Base-by-base conservation (phyloP, 2,329 filamentous ascomycete species). In the Cladophialophora carrionii region DNA sequence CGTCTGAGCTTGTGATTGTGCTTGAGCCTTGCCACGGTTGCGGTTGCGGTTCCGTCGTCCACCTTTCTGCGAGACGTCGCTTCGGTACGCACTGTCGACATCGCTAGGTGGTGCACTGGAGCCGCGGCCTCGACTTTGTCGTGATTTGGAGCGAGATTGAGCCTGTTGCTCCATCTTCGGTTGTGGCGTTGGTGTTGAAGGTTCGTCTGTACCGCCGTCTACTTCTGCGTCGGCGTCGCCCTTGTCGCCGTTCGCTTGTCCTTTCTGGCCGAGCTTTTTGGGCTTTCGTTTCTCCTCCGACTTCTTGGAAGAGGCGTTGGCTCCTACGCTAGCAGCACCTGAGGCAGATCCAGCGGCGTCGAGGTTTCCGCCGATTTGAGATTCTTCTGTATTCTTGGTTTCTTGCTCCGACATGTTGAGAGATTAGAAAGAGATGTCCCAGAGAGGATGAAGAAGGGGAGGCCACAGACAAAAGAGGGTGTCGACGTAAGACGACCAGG, bases 21-120 rank as follows among this genome's bases (percentile, higher is more conserved):
- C 79, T 68, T 77, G 62, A 74, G 59, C 70, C 62, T 72, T 78
- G 72, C 67, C 67, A 31, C 71, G 68, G 62, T 72, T 74, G 62
- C 81, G 78, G 71, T 85, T 83, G 69, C 84, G 79, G 72, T 85
- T 84, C 69, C 83, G 83, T 67, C 85, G 83, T 37, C 41, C 64
- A 46, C 76, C 76, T 63, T 84, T 84, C 66, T 82, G 82, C 48
- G 78, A 73, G 63, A 83, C 80, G 68, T 86, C 83, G 71, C 80
- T 82, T 71, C 83, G 81, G 5, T 82, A 76, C 67, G 84, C 77
- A 54, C 81, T 83, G 71, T 87, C 85, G 32, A 79, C 80, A 71
- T 86, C 85, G 68, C 73, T 75, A 62, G 76, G 74, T 70, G 75
- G 73, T 51, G 69, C 70, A 64, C 64, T 70, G 6, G 80, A 73